Conservation (phyloP, 2,329 filamentous ascomycete genomes). For the Ceratocystis eucalypticola region DNA sequence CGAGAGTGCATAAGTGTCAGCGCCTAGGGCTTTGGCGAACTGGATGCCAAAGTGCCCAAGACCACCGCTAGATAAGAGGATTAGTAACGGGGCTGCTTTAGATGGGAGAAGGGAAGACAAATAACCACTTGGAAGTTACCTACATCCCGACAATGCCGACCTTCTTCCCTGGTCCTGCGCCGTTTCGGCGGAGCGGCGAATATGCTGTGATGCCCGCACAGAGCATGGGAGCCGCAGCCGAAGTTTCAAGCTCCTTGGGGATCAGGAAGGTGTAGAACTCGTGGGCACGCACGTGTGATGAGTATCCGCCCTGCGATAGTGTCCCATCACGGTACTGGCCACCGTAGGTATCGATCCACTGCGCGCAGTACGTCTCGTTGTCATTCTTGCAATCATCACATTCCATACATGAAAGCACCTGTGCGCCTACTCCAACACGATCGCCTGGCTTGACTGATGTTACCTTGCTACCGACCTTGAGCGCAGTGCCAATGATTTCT, state of each 20-base stretch:
- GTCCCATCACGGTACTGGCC: slow-evolving; percentile 46
- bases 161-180: slow-evolving; percentile 59
- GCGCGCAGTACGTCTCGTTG: slow-evolving; percentile 55
- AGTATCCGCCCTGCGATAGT: slow-evolving; percentile 47
- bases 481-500: slow-evolving; percentile 51
- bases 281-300: slow-evolving; percentile 55
- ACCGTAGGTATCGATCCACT: slow-evolving; percentile 48
- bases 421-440: slow-evolving; percentile 56
- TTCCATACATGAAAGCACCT: slow-evolving; percentile 49
- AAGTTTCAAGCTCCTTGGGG: slow-evolving; percentile 50
- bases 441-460: slow-evolving; percentile 44
- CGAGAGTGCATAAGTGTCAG: slow-evolving; percentile 41
- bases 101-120: neutral
- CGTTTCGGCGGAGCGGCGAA: slow-evolving; percentile 59
- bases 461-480: slow-evolving; percentile 52
- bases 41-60: slow-evolving; percentile 55
- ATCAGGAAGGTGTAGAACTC: slow-evolving; percentile 65
- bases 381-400: slow-evolving; percentile 52
- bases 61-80: slow-evolving; percentile 34
- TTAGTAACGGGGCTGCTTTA: neutral
- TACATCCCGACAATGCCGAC: slow-evolving; percentile 53
- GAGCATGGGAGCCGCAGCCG: slow-evolving; percentile 60
- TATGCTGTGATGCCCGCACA: slow-evolving; percentile 71
- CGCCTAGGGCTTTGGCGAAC: slow-evolving; percentile 51
- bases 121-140: neutral